These are phyloP conservation scores for Coemansia furcata DNA, from an alignment of 192 early-diverging fungal species.

Conservation along the genomic window DNA sequence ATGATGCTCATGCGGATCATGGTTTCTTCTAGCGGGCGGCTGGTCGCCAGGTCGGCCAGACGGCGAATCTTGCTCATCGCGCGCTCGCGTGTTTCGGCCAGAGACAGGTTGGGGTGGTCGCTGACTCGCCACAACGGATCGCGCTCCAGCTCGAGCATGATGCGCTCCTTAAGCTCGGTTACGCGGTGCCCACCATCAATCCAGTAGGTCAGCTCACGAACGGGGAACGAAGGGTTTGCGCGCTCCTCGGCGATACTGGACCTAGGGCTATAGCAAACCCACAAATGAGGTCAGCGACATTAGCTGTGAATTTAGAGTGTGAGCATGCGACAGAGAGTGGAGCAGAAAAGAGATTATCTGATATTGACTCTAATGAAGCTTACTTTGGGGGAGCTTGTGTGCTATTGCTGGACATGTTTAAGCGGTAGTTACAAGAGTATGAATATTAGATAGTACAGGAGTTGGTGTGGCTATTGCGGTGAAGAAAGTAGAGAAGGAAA, in stretches of 20 bases:
- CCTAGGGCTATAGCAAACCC: conserved; percentile 32
- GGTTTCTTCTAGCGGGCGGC: conserved; percentile 67
- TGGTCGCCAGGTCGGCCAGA: conserved; percentile 67
- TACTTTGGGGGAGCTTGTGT: not conserved
- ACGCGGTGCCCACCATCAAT: conserved; percentile 73
- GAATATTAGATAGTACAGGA: not conserved
- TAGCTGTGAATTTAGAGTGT: not conserved
- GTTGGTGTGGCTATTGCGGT: not conserved
- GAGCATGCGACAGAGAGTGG: not conserved
- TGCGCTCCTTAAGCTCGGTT: conserved; percentile 67
- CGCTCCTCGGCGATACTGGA: conserved; percentile 70
- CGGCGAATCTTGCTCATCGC: conserved; percentile 80
- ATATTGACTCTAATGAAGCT: not conserved
- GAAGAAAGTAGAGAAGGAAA: not conserved
- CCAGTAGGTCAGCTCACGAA: conserved; percentile 78
- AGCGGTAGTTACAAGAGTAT: not conserved
- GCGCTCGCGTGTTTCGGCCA: conserved; percentile 74
- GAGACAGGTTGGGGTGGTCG: conserved; percentile 75
- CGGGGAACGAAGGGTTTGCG: conserved; percentile 67
- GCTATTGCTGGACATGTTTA: not conserved
- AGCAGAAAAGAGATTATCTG: not conserved
- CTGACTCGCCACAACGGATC: conserved; percentile 78
- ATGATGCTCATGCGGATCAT: conserved; percentile 77
- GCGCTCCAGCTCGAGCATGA: conserved; percentile 85
- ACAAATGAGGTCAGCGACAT: not conserved